Conservation (phyloP, 2,329 filamentous ascomycete species). For the Exophiala spinifera region DNA sequence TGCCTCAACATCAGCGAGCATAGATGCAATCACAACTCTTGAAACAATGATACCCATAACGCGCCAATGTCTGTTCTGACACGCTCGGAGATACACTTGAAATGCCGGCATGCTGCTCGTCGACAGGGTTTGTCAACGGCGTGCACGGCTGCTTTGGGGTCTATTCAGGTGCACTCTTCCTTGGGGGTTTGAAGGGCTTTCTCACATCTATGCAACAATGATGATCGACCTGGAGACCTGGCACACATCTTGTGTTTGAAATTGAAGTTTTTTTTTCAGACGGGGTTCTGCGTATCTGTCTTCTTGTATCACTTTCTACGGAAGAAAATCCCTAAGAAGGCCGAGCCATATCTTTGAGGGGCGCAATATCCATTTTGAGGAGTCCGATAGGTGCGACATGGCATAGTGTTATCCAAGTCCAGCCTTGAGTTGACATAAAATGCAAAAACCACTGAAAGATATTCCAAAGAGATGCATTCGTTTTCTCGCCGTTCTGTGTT, state of each 20-base stretch:
- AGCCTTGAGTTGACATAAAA: not conserved
- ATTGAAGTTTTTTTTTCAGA: slow-evolving; percentile 1
- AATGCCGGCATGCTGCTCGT: not conserved
- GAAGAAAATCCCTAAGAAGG: not conserved
- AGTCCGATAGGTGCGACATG: no score
- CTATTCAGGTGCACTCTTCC: not conserved
- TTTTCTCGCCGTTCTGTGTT: not conserved
- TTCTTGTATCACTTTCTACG: not conserved
- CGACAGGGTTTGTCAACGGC: not conserved
- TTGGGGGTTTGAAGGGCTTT: slow-evolving; percentile 10
- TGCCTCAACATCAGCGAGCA: slow-evolving; percentile 75
- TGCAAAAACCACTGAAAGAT: not conserved
- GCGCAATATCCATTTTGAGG: no score
- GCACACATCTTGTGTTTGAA: slow-evolving; percentile 7
- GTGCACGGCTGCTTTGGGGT: not conserved
- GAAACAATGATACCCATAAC: slow-evolving; percentile 20
- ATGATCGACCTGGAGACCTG: slow-evolving; percentile 9
- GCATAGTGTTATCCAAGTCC: not conserved
- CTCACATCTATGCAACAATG: slow-evolving; percentile 6
- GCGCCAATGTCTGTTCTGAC: slow-evolving; percentile 4
- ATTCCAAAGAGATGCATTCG: not conserved
- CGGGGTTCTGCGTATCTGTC: not conserved
- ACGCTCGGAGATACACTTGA: not conserved
- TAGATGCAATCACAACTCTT: slow-evolving; percentile 7
- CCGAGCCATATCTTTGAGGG: not conserved